Evolutionary conservation across 306 rosid genomes (phyloP), one percentile per base, ranked within the genome.

Genomic region (Cajanus cajan): DNA sequence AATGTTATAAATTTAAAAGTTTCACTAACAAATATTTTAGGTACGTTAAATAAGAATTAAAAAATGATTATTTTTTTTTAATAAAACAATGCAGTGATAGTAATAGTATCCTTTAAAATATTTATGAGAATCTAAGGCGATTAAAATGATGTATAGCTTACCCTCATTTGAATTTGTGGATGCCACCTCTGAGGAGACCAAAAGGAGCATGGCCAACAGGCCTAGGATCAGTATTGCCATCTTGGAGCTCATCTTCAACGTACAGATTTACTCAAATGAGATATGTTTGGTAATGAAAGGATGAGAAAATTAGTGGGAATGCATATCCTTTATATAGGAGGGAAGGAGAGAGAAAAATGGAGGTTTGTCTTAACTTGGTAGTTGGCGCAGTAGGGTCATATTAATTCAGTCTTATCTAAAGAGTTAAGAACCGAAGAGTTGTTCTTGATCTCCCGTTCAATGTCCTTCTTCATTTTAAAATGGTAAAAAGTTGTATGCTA

Each of bases 211-310:
- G 58, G 89, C 89, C 40, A 83, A 71, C 48, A 92, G 71, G 50
- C 81, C 77, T 0, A 88, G 57, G 43, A 74, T 45, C 72, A 88
- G 41, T 4, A 45, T 19, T 44, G 76, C 12, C 9, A 75, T 68
- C 65, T 76, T 88, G 6, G 85, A 87, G 78, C 51, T 81, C 95
- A 85, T 90, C 64, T 45, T 73, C 0, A 41, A 11, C 3, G 3
- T 19, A 36, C n/a, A 0, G 5, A 31, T 33, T 2, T 33, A 43
- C 0, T 76, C 1, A 25, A 28, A 37, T n/a, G 22, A 51, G 19
- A 78, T 55, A 22, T 57, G 19, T 31, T 16, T 31, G 50, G 28
- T 59, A 25, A 6, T 31, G 74, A 52, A 59, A 59, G 34, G 73
- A 63, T 77, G 83, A 34, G 50, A 24, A 73, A 67, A 33, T 0